Percentiles rank a stretch among this genome's conserved stretches.
phyloP scores from a whole-genome alignment of 2,329 filamentous ascomycete genomes.

The Tolypocladium ophioglossoides region DNA sequence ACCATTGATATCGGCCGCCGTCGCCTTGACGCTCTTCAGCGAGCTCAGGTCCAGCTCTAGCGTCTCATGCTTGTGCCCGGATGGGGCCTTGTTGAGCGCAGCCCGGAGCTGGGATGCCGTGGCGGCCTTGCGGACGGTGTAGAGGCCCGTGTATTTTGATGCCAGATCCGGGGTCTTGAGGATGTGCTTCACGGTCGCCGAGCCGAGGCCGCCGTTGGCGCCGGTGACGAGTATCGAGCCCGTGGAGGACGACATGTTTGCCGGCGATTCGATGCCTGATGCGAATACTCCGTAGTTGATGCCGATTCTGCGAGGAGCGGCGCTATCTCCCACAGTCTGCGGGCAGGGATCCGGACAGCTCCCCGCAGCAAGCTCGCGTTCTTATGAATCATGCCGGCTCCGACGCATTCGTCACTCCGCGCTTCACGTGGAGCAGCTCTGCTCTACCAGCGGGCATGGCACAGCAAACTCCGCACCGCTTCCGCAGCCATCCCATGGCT shows the following conservation, averaged over 20 bases:
- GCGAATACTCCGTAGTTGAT: not conserved
- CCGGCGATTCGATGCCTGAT: not conserved
- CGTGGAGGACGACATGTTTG: constrained; percentile 4
- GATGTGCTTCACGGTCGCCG: constrained; percentile 20
- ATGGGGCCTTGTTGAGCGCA: constrained; percentile 9
- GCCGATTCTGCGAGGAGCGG: not conserved
- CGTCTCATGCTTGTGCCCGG: constrained; percentile 19
- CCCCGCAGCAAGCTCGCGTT: not conserved
- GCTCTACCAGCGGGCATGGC: no score
- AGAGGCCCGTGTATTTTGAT: constrained; percentile 21
- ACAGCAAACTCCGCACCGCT: no score
- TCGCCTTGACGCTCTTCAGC: constrained; percentile 14
- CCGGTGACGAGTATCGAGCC: constrained; percentile 27
- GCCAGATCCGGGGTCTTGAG: constrained; percentile 17
- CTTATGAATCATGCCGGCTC: not conserved
- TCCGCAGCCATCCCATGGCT: no score
- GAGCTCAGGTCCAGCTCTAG: constrained; percentile 21
- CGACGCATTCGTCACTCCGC: not conserved
- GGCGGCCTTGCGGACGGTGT: constrained; percentile 22
- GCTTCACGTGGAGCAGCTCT: not conserved
- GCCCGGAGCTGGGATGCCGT: constrained; percentile 17
- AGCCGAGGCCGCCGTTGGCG: constrained; percentile 27
- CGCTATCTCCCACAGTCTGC: constrained; percentile 37
- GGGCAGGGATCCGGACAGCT: not conserved
- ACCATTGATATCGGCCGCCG: constrained; percentile 17